A percentile compares a stretch with the other conserved stretches of the same genome.
Evolutionary conservation across 2,329 filamentous ascomycete species (phyloP).

Genomic region (Phialophora tarda): DNA sequence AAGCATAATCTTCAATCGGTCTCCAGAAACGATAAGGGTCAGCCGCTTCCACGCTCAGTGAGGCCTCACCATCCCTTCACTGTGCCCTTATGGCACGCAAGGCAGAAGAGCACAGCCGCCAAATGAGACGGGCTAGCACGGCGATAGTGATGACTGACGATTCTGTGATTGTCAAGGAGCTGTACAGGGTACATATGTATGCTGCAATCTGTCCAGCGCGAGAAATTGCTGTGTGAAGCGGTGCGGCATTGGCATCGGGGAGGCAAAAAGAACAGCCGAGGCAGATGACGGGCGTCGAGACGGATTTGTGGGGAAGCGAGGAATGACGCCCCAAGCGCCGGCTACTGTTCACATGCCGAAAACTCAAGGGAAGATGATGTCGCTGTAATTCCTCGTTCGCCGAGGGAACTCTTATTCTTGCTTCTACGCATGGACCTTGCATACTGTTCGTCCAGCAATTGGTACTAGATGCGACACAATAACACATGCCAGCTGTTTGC

Average conservation of each 20-base stretch:
- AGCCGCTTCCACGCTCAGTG: background rate
- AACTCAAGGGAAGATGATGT: constrained; percentile 12
- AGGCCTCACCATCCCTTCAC: background rate
- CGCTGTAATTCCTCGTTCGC: constrained; percentile 20
- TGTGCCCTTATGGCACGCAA: background rate
- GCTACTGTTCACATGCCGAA: constrained; percentile 21
- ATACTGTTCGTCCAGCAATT: constrained; percentile 4
- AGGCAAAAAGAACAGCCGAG: constrained; percentile 11
- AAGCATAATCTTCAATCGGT: background rate
- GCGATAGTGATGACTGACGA: background rate
- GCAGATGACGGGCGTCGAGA: constrained; percentile 1
- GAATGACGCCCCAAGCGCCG: constrained; percentile 6
- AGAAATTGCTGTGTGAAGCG: background rate
- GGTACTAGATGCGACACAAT: constrained; percentile 2
- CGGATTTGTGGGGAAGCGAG: constrained; percentile 17
- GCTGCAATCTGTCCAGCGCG: background rate
- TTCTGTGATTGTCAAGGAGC: background rate
- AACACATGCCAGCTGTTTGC: constrained; percentile 19
- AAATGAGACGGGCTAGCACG: background rate
- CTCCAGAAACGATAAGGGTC: background rate
- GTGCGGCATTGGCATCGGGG: background rate
- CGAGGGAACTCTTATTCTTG: constrained; percentile 14
- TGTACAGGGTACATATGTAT: background rate
- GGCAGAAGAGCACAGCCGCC: background rate
- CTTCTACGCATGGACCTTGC: constrained; percentile 15